A percentile compares a stretch with the other conserved stretches of the same genome.
These are phyloP conservation scores for Suhomyces atakaporum DNA, from an alignment of 1,139 yeast genomes.

Conservation along the genomic window DNA sequence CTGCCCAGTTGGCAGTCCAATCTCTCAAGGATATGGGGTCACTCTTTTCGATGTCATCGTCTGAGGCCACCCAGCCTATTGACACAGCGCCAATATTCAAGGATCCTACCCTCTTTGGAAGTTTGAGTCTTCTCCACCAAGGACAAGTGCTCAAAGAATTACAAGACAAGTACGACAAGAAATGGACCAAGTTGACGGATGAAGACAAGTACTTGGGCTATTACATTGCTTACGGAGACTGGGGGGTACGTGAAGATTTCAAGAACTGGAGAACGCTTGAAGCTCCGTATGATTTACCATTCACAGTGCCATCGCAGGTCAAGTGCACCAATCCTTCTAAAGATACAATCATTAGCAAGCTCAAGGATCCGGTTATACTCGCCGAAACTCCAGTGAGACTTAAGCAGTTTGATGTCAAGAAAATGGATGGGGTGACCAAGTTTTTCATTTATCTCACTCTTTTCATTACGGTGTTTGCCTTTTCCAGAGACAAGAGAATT, in stretches of 20 bases:
- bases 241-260: conserved; percentile 65
- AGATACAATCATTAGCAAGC: conserved; percentile 27
- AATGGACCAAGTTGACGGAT: conserved; percentile 50
- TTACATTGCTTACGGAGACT: conserved; percentile 61
- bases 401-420: conserved; percentile 51
- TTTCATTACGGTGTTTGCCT: conserved; percentile 44
- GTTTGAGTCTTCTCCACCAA: conserved; percentile 54
- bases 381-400: conserved; percentile 48
- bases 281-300: conserved; percentile 59
- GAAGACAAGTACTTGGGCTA: conserved; percentile 54
- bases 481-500: conserved; percentile 50
- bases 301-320: conserved; percentile 41
- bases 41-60: conserved; percentile 32
- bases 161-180: conserved; percentile 51
- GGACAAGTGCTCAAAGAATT: conserved; percentile 59
- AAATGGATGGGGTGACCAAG: conserved; percentile 58
- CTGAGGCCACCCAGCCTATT: conserved; percentile 49
- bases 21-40: conserved; percentile 46
- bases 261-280: conserved; percentile 41
- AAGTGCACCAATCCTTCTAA: conserved; percentile 25
- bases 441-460: conserved; percentile 50
- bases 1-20: conserved; percentile 45
- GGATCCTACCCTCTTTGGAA: conserved; percentile 46
- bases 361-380: conserved; percentile 45
- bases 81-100: conserved; percentile 54